Evolutionary conservation across 805 yeast genomes (phyloP), one percentile per base, ranked within the genome.

Genomic region (Millerozyma acaciae): DNA sequence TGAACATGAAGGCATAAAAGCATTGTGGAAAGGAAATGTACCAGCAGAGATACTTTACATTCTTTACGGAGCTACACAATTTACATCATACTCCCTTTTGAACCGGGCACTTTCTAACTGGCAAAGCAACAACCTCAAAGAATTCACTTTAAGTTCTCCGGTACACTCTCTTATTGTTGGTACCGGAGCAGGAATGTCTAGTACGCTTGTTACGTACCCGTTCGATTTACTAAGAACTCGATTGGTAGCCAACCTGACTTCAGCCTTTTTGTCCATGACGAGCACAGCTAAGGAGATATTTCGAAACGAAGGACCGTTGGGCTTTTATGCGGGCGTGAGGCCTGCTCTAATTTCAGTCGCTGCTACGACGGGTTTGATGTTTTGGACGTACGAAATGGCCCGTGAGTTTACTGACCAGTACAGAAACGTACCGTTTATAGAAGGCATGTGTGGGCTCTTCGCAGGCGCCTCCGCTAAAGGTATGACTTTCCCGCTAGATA

Each of bases 1-100:
- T 1, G 51, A 55, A 13, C 67, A 75, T 21, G 97, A 90, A 55
- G 95, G 95, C 1, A 26, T 80, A 0, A 39, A 56, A 9, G 90
- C 87, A 0, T 65, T 90, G n/a, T 93, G 97, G 97, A 89, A 88
- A 54, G 98, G 98, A 0, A 93, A 93, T 52, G 70, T 86, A 0
- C 95, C 98, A 0, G 98, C 97, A 0, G 87, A 87, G 42, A 55
- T 78, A 23, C 75, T 93, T 78, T 93, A 93, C 50, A 63, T 90
- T 9, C 44, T 84, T 8, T 93, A 90, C 48, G 96, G 97, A 8
- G 85, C 85, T 1, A 62, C 76, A 0, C 97, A 93, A 55, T 93
- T 93, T 59, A 67, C 90, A 1, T 61, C 84, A 1, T 85, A 81
- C 48, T 68, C 87, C 1, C 51, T 68, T 0, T 57, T 76, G 20